Percentiles rank a stretch among this genome's conserved stretches.
phyloP scores from a whole-genome alignment of 2,329 filamentous ascomycete genomes.

The Aureobasidium sp. region DNA sequence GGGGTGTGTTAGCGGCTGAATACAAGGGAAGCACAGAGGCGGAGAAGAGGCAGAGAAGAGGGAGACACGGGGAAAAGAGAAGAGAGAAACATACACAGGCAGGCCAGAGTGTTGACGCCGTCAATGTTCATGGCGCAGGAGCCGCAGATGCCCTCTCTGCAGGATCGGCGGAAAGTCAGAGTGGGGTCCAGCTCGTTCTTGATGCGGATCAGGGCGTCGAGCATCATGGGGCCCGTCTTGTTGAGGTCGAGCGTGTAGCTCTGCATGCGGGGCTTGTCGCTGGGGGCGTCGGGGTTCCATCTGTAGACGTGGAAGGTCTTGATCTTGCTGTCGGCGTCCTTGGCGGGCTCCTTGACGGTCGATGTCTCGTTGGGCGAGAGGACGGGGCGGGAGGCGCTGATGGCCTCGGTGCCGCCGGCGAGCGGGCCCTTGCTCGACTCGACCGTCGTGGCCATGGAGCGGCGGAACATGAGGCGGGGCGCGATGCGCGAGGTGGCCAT shows the following conservation, averaged over 20 bases:
- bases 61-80: neutral
- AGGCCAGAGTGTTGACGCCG: slow-evolving; percentile 94
- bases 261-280: slow-evolving; percentile 92
- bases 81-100: slow-evolving; percentile 72
- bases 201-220: slow-evolving; percentile 93
- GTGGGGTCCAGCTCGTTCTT: slow-evolving; percentile 99
- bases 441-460: slow-evolving; percentile 29
- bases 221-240: slow-evolving; percentile 98
- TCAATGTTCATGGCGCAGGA: slow-evolving; percentile 99
- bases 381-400: slow-evolving; percentile 24
- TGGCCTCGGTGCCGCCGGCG: slow-evolving; percentile 22
- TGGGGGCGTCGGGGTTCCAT: slow-evolving; percentile 91
- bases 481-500: slow-evolving; percentile 28
- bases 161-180: slow-evolving; percentile 89
- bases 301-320: slow-evolving; percentile 99
- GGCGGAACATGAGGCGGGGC: slow-evolving; percentile 21
- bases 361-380: slow-evolving; percentile 47
- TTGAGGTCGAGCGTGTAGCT: slow-evolving; percentile 90
- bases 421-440: slow-evolving; percentile 25
- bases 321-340: slow-evolving; percentile 50
- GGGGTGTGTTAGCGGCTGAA: neutral
- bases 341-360: slow-evolving; percentile 52
- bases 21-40: too few species aligned
- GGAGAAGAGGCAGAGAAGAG: too few species aligned
- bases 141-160: slow-evolving; percentile 96